A percentile compares a stretch with the other conserved stretches of the same genome.
These are phyloP conservation scores for Verticillium albo-atrum DNA, from an alignment of 2,329 filamentous ascomycete genomes.

Conservation along the genomic window DNA sequence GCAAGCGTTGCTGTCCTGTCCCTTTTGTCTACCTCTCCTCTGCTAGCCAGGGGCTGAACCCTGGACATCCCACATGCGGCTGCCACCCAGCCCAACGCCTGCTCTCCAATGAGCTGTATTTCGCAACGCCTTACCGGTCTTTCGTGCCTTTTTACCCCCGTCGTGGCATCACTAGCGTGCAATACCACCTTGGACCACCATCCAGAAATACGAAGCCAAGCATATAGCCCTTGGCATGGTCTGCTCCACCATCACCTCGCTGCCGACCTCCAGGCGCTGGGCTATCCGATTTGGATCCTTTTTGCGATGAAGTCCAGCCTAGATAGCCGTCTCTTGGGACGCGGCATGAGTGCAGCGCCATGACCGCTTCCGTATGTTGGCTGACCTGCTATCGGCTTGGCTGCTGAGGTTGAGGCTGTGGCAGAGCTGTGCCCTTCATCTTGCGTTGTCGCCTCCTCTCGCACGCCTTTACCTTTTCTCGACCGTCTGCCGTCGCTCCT, in stretches of 20 bases:
- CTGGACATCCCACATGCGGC: not conserved
- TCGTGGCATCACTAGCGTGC: not conserved
- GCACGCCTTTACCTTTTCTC: not conserved
- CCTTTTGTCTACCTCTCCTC: not conserved
- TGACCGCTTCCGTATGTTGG: not conserved
- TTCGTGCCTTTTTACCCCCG: not conserved
- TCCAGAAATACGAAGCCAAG: conserved; percentile 1
- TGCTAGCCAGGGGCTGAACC: not conserved
- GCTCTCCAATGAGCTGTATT: not conserved
- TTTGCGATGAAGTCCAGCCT: not conserved
- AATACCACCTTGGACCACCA: not conserved
- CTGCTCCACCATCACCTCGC: not conserved
- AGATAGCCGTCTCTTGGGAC: not conserved
- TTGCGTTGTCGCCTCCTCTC: not conserved
- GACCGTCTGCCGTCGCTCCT: not conserved
- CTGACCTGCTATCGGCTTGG: not conserved
- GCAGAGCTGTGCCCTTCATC: not conserved
- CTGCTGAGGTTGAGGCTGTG: not conserved
- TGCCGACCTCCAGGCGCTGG: not conserved
- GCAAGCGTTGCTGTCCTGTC: not conserved
- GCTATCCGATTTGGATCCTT: not conserved
- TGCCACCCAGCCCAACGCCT: not conserved
- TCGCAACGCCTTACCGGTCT: not conserved
- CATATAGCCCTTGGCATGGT: no score
- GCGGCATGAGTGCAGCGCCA: not conserved